These are phyloP conservation scores for Nemophila menziesii DNA, from an alignment of 257 asterid genomes.

Conservation along the genomic window DNA sequence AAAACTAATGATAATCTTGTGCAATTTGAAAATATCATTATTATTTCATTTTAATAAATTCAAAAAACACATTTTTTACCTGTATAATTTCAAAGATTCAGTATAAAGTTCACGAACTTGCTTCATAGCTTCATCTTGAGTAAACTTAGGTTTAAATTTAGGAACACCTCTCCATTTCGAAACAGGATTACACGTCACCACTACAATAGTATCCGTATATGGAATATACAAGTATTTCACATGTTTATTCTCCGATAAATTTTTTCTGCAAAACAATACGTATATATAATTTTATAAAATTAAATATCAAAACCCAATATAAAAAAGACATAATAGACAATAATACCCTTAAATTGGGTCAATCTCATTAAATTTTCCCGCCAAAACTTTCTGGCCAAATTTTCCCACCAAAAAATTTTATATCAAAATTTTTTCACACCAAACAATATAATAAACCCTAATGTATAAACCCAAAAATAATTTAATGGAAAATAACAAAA, in stretches of 20 bases:
- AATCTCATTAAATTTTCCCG: too few species aligned
- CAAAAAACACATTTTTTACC: slow-evolving; percentile 38
- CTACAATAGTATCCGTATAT: slow-evolving; percentile 80
- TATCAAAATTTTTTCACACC: too few species aligned
- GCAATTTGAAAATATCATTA: not conserved
- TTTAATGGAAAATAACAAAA: too few species aligned
- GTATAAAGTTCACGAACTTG: slow-evolving; percentile 59
- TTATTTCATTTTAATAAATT: too few species aligned
- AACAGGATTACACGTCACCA: slow-evolving; percentile 82
- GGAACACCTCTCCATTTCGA: slow-evolving; percentile 69
- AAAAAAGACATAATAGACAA: too few species aligned
- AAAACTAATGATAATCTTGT: not conserved
- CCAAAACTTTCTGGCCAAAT: too few species aligned
- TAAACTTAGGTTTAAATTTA: slow-evolving; percentile 56
- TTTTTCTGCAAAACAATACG: slow-evolving; percentile 44
- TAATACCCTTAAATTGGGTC: too few species aligned
- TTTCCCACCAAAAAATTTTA: too few species aligned
- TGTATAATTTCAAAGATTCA: slow-evolving; percentile 49
- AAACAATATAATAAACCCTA: too few species aligned
- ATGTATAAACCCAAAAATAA: too few species aligned
- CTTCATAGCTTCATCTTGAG: slow-evolving; percentile 65
- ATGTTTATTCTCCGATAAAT: slow-evolving; percentile 83
- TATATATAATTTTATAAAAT: not conserved
- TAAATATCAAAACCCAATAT: too few species aligned
- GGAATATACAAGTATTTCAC: slow-evolving; percentile 86